These are phyloP conservation scores for Fusarium clavum DNA, from an alignment of 2,329 filamentous ascomycete species.

Conservation along the genomic window DNA sequence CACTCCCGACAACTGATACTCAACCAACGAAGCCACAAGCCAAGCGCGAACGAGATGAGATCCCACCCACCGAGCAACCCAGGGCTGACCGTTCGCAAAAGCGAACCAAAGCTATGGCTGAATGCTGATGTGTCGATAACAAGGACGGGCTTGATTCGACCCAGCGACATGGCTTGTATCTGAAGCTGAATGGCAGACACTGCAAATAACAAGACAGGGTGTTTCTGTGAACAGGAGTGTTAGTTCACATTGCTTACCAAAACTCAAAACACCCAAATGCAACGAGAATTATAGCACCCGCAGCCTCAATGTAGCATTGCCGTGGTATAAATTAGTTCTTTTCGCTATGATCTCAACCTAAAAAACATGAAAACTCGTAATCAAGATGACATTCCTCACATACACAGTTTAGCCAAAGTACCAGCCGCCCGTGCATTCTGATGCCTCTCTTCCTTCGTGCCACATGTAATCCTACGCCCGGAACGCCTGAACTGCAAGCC, in stretches of 20 bases:
- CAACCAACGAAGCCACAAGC: not conserved
- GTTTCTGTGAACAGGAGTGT: not conserved
- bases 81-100: not conserved
- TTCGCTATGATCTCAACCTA: slow-evolving; percentile 34
- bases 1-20: not conserved
- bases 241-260: not conserved
- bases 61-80: not conserved
- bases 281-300: not conserved
- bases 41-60: not conserved
- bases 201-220: no score
- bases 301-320: not conserved
- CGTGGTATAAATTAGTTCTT: slow-evolving; percentile 28
- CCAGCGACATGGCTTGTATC: not conserved
- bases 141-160: no score
- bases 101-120: not conserved
- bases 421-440: slow-evolving; percentile 6
- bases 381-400: slow-evolving; percentile 15
- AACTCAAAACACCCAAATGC: not conserved
- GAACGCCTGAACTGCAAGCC: slow-evolving; percentile 45
- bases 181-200: not conserved
- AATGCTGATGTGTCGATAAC: no score
- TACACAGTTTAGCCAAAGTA: slow-evolving; percentile 5
- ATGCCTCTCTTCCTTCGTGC: slow-evolving; percentile 22
- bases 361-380: slow-evolving; percentile 34
- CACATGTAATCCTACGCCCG: slow-evolving; percentile 42